Percentiles rank a stretch among this genome's conserved stretches.
Evolutionary conservation across 1,139 yeast species (phyloP).

Genomic region (Hemisphaericaspora subhashii): DNA sequence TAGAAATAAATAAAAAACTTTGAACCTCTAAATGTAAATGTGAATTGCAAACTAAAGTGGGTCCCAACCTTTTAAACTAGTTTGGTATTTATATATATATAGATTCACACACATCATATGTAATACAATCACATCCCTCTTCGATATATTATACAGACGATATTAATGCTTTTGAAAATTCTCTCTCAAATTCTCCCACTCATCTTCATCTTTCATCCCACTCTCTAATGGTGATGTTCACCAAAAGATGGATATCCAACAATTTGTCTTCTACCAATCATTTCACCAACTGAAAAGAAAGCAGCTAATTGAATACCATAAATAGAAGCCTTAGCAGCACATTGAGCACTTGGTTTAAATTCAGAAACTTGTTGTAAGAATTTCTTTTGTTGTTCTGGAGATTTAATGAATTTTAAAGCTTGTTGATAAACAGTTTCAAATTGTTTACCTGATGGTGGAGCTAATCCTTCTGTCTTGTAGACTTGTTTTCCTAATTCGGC

Average conservation of each 20-base stretch:
- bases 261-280: constrained; percentile 91
- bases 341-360: constrained; percentile 56
- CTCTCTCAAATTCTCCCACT: background rate
- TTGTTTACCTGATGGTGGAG: constrained; percentile 83
- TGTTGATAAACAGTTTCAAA: constrained; percentile 73
- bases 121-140: no score
- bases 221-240: constrained; percentile 25
- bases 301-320: constrained; percentile 85
- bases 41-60: background rate
- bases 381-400: constrained; percentile 49
- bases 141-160: constrained; percentile 2
- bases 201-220: constrained; percentile 2
- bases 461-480: constrained; percentile 86
- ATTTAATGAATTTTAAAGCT: constrained; percentile 39
- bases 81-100: background rate
- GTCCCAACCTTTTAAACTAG: no score
- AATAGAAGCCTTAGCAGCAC: constrained; percentile 67
- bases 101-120: background rate
- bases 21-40: background rate
- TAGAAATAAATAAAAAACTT: background rate
- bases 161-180: background rate
- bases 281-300: constrained; percentile 91
- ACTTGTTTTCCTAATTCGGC: constrained; percentile 88
- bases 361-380: constrained; percentile 40
- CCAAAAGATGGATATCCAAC: constrained; percentile 74